A percentile compares a stretch with the other conserved stretches of the same genome.
Evolutionary conservation across 2,329 filamentous ascomycete genomes (phyloP).

Genomic region (Neopestalotiopsis sp.): DNA sequence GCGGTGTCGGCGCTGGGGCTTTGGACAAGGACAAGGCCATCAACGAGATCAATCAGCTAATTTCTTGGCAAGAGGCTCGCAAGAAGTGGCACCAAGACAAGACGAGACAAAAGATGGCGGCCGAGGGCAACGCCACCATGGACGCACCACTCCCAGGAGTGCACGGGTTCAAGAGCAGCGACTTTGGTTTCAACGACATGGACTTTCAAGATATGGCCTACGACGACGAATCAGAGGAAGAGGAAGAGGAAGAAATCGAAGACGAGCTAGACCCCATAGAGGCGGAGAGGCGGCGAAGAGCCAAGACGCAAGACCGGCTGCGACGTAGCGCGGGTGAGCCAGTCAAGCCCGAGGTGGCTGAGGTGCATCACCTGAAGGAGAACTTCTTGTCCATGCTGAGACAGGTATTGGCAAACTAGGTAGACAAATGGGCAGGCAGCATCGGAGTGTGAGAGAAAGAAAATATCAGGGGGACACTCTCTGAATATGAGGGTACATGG

Average conservation of each 20-base stretch:
- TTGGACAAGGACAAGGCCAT: conserved; percentile 77
- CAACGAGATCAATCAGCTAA: conserved; percentile 81
- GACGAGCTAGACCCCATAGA: conserved; percentile 87
- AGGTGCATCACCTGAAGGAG: conserved; percentile 80
- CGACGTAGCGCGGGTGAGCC: conserved; percentile 84
- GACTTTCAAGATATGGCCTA: conserved; percentile 88
- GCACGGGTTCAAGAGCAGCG: conserved; percentile 72
- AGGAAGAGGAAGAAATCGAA: conserved; percentile 72
- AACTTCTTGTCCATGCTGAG: conserved; percentile 84
- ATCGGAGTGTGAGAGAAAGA: background rate
- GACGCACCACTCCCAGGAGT: conserved; percentile 58
- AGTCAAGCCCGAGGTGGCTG: conserved; percentile 76
- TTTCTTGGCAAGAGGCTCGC: conserved; percentile 91
- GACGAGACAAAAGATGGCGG: conserved; percentile 98
- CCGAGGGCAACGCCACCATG: conserved; percentile 66
- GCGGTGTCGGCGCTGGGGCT: conserved; percentile 69
- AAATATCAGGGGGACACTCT: background rate
- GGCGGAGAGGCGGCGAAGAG: conserved; percentile 79
- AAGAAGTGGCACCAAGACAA: conserved; percentile 99
- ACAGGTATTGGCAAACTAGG: conserved; percentile 76
- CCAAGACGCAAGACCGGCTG: conserved; percentile 80
- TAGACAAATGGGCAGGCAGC: background rate
- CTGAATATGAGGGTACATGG: background rate
- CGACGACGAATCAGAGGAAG: conserved; percentile 72
- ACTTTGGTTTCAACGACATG: conserved; percentile 88